Conservation (phyloP, 108 stramenopile genomes). For the Pseudonitzschia pungens region DNA sequence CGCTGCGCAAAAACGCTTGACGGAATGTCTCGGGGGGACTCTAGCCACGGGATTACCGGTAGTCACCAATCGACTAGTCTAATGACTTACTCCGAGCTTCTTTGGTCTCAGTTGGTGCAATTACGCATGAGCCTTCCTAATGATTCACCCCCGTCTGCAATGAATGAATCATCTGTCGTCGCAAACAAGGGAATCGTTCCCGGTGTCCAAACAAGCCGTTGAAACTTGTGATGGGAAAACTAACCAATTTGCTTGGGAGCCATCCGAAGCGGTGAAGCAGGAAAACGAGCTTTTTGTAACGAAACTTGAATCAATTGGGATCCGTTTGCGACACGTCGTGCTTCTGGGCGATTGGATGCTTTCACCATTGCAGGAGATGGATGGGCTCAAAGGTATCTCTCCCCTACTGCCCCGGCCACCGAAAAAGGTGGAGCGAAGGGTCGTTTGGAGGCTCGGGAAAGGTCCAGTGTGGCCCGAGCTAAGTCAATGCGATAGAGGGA, state of each 20-base stretch:
- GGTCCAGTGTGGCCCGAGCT: no score
- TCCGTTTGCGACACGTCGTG: slow-evolving; percentile 23
- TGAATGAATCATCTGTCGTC: background rate
- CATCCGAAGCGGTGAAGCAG: background rate
- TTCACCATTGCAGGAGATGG: background rate
- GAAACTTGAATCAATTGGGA: slow-evolving; percentile 13
- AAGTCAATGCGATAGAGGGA: background rate
- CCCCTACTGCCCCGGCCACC: background rate
- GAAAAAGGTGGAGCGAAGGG: background rate
- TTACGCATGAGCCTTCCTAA: slow-evolving; percentile 28
- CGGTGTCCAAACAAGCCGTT: background rate
- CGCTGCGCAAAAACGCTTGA: slow-evolving; percentile 19
- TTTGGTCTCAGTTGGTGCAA: slow-evolving; percentile 39
- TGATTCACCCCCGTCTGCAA: background rate
- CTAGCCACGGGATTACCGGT: background rate
- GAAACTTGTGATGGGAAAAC: background rate
- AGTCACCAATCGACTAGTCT: background rate
- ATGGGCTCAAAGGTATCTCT: background rate
- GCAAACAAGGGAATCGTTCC: no score
- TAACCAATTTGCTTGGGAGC: slow-evolving; percentile 19
- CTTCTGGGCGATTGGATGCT: slow-evolving; percentile 23
- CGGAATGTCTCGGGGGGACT: background rate
- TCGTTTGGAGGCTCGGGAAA: no score
- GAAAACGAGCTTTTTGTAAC: slow-evolving; percentile 8
- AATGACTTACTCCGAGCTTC: slow-evolving; percentile 29